phyloP scores from a whole-genome alignment of 2,329 filamentous ascomycete species.

The Magnaporthales sp. region DNA sequence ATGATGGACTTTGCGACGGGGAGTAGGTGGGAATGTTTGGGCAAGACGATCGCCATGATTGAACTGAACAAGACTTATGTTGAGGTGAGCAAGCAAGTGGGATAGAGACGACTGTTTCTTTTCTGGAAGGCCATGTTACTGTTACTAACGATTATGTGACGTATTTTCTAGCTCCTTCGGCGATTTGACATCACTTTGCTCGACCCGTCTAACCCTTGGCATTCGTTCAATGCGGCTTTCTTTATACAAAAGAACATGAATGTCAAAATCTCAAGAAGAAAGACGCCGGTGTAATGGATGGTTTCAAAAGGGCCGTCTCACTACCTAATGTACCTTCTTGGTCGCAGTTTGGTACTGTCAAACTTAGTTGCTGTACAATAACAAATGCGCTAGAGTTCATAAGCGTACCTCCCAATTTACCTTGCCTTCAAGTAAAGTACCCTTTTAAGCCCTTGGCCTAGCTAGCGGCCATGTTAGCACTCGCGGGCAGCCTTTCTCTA shows the following conservation, averaged over 20 bases:
- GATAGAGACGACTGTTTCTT: neutral
- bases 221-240: constrained; percentile 18
- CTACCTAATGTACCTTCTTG: neutral
- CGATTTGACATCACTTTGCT: constrained; percentile 17
- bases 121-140: neutral
- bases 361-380: neutral
- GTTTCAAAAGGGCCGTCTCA: neutral
- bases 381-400: no score
- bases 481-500: no score
- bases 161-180: constrained; percentile 15
- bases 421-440: no score
- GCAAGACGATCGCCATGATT: constrained; percentile 28
- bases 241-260: constrained; percentile 18
- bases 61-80: constrained; percentile 31
- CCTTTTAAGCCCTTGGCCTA: no score
- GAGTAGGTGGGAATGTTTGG: constrained; percentile 27
- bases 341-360: neutral
- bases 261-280: constrained; percentile 12
- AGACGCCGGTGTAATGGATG: neutral
- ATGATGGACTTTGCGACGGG: constrained; percentile 4
- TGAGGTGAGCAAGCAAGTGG: constrained; percentile 21
- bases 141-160: neutral
- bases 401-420: no score
- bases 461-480: no score
- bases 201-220: constrained; percentile 20